phyloP scores from a whole-genome alignment of 2,329 filamentous ascomycete species.

The Fusarium duplospermum region DNA sequence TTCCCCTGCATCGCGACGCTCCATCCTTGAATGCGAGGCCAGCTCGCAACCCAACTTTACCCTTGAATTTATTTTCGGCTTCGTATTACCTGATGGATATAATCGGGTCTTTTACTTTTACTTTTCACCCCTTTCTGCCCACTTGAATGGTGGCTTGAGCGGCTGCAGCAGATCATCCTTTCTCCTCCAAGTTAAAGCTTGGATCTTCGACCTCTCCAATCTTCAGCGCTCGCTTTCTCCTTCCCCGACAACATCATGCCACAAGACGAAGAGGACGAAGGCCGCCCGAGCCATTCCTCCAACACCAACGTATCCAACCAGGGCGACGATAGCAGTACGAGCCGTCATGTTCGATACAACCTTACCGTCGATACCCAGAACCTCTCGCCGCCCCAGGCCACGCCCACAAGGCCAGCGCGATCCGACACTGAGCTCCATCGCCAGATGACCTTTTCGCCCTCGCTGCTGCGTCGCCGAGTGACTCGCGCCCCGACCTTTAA shows the following conservation, averaged over 20 bases:
- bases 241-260: constrained; percentile 18
- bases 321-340: not conserved
- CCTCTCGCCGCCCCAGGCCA: constrained; percentile 32
- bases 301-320: constrained; percentile 39
- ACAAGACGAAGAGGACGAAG: constrained; percentile 22
- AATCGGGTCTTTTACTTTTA: not conserved
- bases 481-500: constrained; percentile 58
- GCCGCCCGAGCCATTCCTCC: constrained; percentile 38
- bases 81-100: constrained; percentile 13
- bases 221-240: not conserved
- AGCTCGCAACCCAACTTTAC: not conserved
- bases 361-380: constrained; percentile 45
- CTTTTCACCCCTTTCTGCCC: not conserved
- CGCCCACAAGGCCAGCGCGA: constrained; percentile 35
- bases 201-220: not conserved
- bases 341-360: constrained; percentile 44
- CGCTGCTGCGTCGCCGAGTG: constrained; percentile 51
- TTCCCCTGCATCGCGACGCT: constrained; percentile 29
- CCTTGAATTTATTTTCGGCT: constrained; percentile 24
- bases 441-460: constrained; percentile 45
- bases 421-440: constrained; percentile 45
- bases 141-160: not conserved
- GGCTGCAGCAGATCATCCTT: not conserved
- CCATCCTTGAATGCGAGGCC: not conserved
- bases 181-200: not conserved